Evolutionary conservation across 495 filamentous ascomycete species (phyloP).

Genomic region (Annulohypoxylon bovei): DNA sequence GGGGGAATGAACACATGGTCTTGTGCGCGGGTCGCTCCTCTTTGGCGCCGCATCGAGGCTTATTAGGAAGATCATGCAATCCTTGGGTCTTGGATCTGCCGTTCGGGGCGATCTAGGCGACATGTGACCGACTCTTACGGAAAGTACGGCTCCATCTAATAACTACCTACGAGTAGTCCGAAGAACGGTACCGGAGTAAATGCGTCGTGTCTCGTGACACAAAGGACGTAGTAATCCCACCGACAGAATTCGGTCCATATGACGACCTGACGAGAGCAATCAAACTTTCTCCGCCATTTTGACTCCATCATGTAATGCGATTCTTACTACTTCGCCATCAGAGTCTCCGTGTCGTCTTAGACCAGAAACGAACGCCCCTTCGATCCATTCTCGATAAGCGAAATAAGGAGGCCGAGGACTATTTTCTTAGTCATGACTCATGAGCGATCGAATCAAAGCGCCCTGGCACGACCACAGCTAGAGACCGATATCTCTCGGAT

Average conservation of each 20-base stretch:
- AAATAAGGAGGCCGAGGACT: constrained; percentile 6
- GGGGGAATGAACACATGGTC: constrained; percentile 22
- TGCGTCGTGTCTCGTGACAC: constrained; percentile 43
- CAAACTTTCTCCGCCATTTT: constrained; percentile 29
- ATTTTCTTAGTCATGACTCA: neutral
- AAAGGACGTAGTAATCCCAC: constrained; percentile 31
- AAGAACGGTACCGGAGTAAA: constrained; percentile 39
- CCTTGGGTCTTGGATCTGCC: constrained; percentile 26
- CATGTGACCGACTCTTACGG: constrained; percentile 37
- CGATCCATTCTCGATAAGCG: constrained; percentile 2
- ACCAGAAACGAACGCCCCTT: constrained; percentile 10
- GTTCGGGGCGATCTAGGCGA: constrained; percentile 25
- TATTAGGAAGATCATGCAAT: constrained; percentile 36
- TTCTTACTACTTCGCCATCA: constrained; percentile 11
- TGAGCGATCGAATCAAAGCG: constrained; percentile 7
- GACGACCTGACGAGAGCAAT: constrained; percentile 25
- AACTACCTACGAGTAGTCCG: constrained; percentile 19
- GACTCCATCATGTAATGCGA: constrained; percentile 26
- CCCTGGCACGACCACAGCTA: neutral
- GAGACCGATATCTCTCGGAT: constrained; percentile 2
- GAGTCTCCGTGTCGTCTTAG: neutral
- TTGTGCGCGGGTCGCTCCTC: constrained; percentile 18
- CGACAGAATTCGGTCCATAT: constrained; percentile 35
- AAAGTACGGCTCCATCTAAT: constrained; percentile 28
- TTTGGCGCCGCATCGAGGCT: constrained; percentile 35